Conservation (phyloP, 78 protist species). For the Pigoraptor vietnamica region DNA sequence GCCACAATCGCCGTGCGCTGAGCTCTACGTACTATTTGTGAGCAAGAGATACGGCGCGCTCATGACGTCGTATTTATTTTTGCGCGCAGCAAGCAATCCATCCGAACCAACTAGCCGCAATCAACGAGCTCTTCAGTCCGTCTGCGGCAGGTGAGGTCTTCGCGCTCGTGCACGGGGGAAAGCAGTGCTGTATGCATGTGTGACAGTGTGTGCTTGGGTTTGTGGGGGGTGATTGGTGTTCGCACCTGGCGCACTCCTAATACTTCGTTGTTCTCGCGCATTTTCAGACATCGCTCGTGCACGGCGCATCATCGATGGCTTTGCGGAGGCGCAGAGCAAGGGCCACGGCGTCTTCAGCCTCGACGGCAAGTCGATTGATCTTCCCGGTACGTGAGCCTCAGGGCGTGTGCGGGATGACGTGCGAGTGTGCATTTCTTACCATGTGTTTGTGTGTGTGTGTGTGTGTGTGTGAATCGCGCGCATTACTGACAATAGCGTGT, state of each 20-base stretch:
- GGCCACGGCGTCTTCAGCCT: background rate
- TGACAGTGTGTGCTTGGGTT: background rate
- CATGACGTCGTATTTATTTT: no score
- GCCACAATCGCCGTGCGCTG: background rate
- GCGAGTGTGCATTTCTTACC: background rate
- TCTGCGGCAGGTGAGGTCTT: background rate
- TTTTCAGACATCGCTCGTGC: background rate
- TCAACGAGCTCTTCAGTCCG: background rate
- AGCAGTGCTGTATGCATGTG: no score
- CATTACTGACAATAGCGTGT: no score
- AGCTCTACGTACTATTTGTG: background rate
- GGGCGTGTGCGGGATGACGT: background rate
- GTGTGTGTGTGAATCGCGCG: no score
- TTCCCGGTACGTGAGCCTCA: conserved; percentile 1
- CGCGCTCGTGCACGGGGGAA: no score
- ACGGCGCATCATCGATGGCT: background rate
- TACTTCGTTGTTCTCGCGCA: no score
- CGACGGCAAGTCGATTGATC: background rate
- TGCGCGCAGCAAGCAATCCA: conserved; percentile 3
- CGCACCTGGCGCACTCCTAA: no score
- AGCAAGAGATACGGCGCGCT: no score
- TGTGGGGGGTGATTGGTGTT: no score
- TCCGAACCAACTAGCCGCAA: background rate
- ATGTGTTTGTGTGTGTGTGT: no score
- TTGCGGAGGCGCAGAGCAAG: background rate